Evolutionary conservation across 805 yeast species (phyloP).

Genomic region (Kuraishia ogatae): DNA sequence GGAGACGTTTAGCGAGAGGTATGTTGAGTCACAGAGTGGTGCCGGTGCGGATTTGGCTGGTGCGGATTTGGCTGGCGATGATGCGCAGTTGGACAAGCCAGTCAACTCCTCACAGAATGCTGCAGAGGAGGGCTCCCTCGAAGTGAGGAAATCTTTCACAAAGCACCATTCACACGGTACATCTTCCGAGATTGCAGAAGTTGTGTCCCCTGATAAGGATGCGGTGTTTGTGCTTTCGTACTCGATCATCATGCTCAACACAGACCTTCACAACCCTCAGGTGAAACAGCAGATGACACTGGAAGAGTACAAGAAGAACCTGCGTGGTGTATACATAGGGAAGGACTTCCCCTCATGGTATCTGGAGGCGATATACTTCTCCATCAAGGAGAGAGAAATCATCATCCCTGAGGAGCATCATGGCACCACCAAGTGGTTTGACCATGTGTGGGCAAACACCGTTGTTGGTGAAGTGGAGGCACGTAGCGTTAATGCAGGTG

Average conservation of each 20-base stretch:
- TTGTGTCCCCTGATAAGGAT: conserved; percentile 7
- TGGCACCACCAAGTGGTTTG: conserved; percentile 87
- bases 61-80: no score
- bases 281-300: conserved; percentile 87
- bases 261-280: conserved; percentile 89
- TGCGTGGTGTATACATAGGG: conserved; percentile 69
- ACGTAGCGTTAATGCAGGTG: conserved; percentile 13
- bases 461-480: conserved; percentile 33
- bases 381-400: conserved; percentile 80
- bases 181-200: conserved; percentile 2
- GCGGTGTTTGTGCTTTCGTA: conserved; percentile 85
- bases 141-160: background rate
- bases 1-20: conserved; percentile 77
- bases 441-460: conserved; percentile 72
- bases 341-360: conserved; percentile 84
- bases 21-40: conserved; percentile 53
- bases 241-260: conserved; percentile 89
- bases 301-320: conserved; percentile 70
- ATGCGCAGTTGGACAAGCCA: no score
- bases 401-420: conserved; percentile 98
- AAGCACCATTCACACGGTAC: background rate
- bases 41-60: no score
- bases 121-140: background rate
- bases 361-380: conserved; percentile 66
- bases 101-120: background rate